phyloP scores from a whole-genome alignment of 306 rosid species.

The Quercus mongolica region DNA sequence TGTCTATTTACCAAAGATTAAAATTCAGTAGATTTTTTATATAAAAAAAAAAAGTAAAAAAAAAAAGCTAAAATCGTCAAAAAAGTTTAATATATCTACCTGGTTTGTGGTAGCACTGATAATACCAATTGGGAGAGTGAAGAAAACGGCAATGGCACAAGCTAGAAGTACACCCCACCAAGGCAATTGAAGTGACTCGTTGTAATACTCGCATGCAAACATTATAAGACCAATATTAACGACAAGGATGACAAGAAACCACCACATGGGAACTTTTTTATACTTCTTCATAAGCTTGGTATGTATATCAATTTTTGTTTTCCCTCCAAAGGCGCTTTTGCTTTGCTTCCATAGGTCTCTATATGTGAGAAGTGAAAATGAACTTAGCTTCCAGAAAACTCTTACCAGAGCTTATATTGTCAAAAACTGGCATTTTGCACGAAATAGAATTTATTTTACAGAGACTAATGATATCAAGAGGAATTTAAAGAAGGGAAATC shows the following conservation, averaged over 20 bases:
- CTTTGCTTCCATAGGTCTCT: constrained; percentile 59
- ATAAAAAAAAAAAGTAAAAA: background rate
- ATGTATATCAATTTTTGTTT: constrained; percentile 53
- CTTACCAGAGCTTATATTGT: background rate
- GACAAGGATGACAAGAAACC: constrained; percentile 58
- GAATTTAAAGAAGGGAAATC: too few species aligned
- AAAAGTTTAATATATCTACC: constrained; percentile 30
- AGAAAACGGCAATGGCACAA: constrained; percentile 56
- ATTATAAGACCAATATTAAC: constrained; percentile 55
- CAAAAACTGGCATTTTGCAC: background rate
- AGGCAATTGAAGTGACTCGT: constrained; percentile 66
- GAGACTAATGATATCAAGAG: too few species aligned
- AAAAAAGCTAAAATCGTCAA: background rate
- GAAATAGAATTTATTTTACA: background rate
- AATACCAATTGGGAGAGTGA: constrained; percentile 74
- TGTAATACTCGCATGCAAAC: constrained; percentile 48
- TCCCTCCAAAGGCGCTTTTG: constrained; percentile 43
- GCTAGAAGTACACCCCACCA: constrained; percentile 92
- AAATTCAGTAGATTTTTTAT: background rate
- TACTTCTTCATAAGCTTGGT: constrained; percentile 66
- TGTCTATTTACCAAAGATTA: constrained; percentile 32
- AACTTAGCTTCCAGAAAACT: background rate
- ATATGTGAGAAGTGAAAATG: constrained; percentile 6
- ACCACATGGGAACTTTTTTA: constrained; percentile 66
- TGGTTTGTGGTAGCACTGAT: constrained; percentile 79